Evolutionary conservation across 257 asterid species (phyloP), one percentile per base, ranked within the genome.

Genomic region (Avicennia marina): DNA sequence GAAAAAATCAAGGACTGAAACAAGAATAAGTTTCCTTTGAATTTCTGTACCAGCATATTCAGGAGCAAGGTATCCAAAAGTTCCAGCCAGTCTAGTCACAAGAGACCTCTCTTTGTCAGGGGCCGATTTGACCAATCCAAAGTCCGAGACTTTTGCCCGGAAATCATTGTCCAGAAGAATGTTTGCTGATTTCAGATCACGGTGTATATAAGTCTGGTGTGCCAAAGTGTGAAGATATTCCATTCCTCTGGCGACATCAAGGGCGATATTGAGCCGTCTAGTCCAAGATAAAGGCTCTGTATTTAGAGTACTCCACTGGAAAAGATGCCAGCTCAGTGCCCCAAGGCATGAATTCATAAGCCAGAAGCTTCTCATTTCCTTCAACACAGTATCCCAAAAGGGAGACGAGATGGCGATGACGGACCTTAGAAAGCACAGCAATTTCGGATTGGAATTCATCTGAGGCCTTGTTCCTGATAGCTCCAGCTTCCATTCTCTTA

Each of bases 11-110:
- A n/a, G n/a, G n/a, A n/a, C n/a, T n/a, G n/a, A n/a, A n/a, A n/a
- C n/a, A n/a, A n/a, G n/a, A n/a, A n/a, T n/a, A n/a, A n/a, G n/a
- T n/a, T n/a, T n/a, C n/a, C n/a, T n/a, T n/a, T n/a, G n/a, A n/a
- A n/a, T 36, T 15, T 58, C 24, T 21, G 26, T 42, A 71, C 76
- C 76, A 25, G 77, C 77, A 46, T 71, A 71, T 53, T 71, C 76
- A 7, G 76, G 76, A 4, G 76, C 76, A 26, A 71, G 72, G 46
- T 71, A 71, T 18, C 77, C 77, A 2, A 71, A 71, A 2, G 77
- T 71, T 16, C 77, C 77, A 12, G 77, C 77, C 40, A 71, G 43
- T 29, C 50, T 47, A 4, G 77, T 71, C 13, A 32, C 77, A 29
- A 71, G 43, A 22, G 77, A 71, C n/a, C 18, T 34, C 10, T 71